phyloP scores from a whole-genome alignment of 1,284 basidiomycete genomes.

The Termitomyces sp. region DNA sequence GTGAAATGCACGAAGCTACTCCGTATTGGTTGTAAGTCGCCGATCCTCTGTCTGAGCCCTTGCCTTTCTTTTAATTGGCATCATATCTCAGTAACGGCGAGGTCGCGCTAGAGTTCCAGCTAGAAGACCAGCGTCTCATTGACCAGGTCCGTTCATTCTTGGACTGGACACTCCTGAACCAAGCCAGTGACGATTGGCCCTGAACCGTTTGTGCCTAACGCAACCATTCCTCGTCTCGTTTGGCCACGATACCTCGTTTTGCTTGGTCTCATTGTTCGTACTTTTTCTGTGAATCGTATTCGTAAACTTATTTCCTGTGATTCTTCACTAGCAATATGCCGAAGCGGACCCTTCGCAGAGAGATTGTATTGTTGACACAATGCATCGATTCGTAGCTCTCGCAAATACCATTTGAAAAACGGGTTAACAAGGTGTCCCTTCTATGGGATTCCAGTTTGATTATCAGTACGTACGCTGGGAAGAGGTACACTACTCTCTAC shows the following conservation, averaged over 20 bases:
- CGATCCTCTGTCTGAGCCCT: neutral
- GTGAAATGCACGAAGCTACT: constrained; percentile 37
- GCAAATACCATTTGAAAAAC: constrained; percentile 31
- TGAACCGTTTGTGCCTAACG: constrained; percentile 29
- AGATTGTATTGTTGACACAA: constrained; percentile 30
- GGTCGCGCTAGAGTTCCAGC: constrained; percentile 36
- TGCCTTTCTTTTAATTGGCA: neutral
- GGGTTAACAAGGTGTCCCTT: constrained; percentile 29
- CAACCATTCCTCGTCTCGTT: constrained; percentile 30
- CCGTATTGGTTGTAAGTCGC: constrained; percentile 38
- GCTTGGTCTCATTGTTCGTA: constrained; percentile 32
- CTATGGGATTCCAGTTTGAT: constrained; percentile 35
- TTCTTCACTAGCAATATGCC: constrained; percentile 33
- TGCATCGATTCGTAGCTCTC: constrained; percentile 32
- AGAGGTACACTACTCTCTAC: constrained; percentile 23
- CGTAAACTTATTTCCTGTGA: neutral
- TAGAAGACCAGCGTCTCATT: constrained; percentile 30
- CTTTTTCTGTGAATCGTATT: neutral
- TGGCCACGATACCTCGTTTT: constrained; percentile 38
- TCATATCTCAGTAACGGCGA: constrained; percentile 29
- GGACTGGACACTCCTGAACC: constrained; percentile 33
- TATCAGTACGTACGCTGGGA: constrained; percentile 40
- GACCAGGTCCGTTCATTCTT: constrained; percentile 33
- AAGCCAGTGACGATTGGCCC: constrained; percentile 35
- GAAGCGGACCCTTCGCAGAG: constrained; percentile 35